These are phyloP conservation scores for Nemophila menziesii DNA, from an alignment of 257 asterid species.

Conservation along the genomic window DNA sequence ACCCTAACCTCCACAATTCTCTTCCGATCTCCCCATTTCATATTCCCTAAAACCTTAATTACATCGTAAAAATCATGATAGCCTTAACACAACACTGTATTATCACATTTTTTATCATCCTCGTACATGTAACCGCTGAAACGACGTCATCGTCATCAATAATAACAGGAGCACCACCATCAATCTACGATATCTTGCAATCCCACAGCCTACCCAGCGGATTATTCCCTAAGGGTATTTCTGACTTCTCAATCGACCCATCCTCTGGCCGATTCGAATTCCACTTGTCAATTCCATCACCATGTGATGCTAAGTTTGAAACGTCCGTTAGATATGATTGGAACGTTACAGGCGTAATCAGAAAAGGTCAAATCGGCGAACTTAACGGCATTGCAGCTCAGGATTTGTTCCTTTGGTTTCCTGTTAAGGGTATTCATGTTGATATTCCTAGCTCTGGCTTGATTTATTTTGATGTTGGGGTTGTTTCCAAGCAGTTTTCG, in stretches of 20 bases:
- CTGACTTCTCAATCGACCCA: constrained; percentile 36
- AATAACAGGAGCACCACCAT: constrained; percentile 12
- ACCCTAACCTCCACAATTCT: constrained; percentile 20
- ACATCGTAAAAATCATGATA: neutral
- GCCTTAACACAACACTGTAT: neutral
- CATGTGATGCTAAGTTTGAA: constrained; percentile 75
- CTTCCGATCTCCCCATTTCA: constrained; percentile 4
- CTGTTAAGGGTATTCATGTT: constrained; percentile 61
- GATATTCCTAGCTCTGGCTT: constrained; percentile 83
- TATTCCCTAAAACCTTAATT: neutral
- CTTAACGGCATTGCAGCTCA: constrained; percentile 66
- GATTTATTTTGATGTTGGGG: constrained; percentile 82
- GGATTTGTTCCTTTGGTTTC: constrained; percentile 82
- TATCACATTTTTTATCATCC: constrained; percentile 2
- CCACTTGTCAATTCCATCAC: constrained; percentile 33
- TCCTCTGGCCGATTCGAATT: constrained; percentile 45
- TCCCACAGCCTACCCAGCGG: constrained; percentile 63
- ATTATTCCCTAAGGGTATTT: constrained; percentile 62
- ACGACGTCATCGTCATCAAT: constrained; percentile 2
- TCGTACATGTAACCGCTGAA: neutral
- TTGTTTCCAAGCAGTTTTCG: constrained; percentile 71
- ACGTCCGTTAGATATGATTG: constrained; percentile 49
- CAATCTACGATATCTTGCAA: constrained; percentile 40
- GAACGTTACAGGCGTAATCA: constrained; percentile 45
- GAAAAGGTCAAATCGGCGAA: constrained; percentile 34